phyloP scores from a whole-genome alignment of 208 protist genomes.

The Trypanosoma cruzi region DNA sequence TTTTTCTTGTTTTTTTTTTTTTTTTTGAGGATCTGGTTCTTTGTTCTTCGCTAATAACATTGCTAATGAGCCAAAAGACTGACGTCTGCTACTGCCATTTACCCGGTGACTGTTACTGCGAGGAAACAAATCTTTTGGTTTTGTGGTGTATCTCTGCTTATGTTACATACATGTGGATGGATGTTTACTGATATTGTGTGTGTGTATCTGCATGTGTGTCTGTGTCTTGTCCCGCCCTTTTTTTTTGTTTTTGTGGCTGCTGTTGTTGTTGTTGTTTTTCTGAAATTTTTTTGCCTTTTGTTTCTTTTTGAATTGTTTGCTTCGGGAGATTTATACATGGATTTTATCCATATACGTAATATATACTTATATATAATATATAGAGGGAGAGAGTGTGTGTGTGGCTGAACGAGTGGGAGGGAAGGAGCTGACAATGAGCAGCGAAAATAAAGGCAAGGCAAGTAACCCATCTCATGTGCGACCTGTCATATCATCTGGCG shows the following conservation, averaged over 20 bases:
- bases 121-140: slow-evolving; percentile 6
- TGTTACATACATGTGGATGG: slow-evolving; percentile 1
- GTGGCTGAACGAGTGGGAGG: neutral
- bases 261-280: no score
- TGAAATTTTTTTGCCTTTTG: slow-evolving; percentile 5
- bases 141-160: slow-evolving; percentile 1
- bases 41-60: slow-evolving; percentile 11
- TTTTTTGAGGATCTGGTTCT: slow-evolving; percentile 1
- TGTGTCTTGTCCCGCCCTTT: neutral
- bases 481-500: slow-evolving; percentile 1
- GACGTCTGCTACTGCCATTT: no score
- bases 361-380: no score
- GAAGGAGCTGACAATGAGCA: neutral
- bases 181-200: no score
- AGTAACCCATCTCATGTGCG: neutral
- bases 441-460: neutral
- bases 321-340: neutral
- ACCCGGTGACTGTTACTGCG: no score
- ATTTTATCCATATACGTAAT: neutral
- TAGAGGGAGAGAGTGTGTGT: neutral
- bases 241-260: no score
- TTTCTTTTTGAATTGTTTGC: slow-evolving; percentile 7
- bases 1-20: neutral
- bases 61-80: no score
- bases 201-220: neutral